These are phyloP conservation scores for Diplodia seriata DNA, from an alignment of 2,329 filamentous ascomycete species.

Conservation along the genomic window DNA sequence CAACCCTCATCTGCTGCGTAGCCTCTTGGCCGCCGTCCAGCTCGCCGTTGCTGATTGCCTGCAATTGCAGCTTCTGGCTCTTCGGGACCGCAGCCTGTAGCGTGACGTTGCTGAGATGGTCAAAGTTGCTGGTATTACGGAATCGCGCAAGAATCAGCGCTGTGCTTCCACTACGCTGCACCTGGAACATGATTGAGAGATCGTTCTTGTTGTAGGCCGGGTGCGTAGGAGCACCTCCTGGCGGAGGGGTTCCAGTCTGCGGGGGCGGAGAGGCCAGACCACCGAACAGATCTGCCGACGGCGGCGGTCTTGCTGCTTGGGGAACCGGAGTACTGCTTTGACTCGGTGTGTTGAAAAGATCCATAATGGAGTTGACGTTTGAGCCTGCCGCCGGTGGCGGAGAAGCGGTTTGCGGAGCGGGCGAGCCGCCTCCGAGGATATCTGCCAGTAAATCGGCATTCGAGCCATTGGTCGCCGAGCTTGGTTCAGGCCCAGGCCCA, in stretches of 20 bases:
- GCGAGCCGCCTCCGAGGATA: constrained; percentile 78
- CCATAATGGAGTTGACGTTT: constrained; percentile 76
- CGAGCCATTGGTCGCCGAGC: constrained; percentile 62
- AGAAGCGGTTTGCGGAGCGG: constrained; percentile 50
- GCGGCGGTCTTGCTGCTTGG: constrained; percentile 47
- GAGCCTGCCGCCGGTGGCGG: constrained; percentile 44
- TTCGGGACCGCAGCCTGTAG: constrained; percentile 96
- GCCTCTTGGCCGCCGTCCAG: constrained; percentile 80
- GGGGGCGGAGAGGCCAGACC: constrained; percentile 57
- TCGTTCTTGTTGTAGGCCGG: constrained; percentile 87
- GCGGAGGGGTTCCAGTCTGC: constrained; percentile 50
- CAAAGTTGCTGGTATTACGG: constrained; percentile 73
- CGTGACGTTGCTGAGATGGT: constrained; percentile 74
- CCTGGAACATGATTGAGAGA: constrained; percentile 77
- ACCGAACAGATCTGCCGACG: constrained; percentile 52
- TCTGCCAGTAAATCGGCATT: constrained; percentile 90
- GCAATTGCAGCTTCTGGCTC: constrained; percentile 89
- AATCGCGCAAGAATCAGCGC: constrained; percentile 87
- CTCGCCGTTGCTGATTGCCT: constrained; percentile 84
- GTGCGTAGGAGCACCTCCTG: constrained; percentile 59
- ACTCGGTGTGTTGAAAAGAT: constrained; percentile 71
- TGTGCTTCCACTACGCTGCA: constrained; percentile 81
- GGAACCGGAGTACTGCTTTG: constrained; percentile 51
- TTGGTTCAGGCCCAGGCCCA: constrained; percentile 64
- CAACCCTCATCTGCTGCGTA: constrained; percentile 86